phyloP scores from a whole-genome alignment of 129 eudicot genomes.

The Flaveria sonorensis region DNA sequence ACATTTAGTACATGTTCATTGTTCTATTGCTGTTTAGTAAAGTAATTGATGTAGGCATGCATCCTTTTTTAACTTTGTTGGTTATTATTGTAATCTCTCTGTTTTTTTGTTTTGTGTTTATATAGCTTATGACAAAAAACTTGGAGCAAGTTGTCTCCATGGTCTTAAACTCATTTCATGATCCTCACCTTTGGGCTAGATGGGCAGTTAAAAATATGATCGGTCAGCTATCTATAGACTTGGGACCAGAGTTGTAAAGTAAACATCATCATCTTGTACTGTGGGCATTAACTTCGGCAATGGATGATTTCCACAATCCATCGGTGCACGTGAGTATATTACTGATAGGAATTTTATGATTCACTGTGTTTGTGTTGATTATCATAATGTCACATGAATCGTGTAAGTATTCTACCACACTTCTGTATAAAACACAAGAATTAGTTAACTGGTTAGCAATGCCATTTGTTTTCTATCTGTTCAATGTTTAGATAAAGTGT shows the following conservation, averaged over 20 bases:
- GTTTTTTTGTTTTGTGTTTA: background rate
- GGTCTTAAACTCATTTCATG: slow-evolving; percentile 89
- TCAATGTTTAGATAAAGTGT: background rate
- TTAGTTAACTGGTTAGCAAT: background rate
- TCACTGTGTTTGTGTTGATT: background rate
- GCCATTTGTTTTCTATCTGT: background rate
- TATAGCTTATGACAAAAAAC: slow-evolving; percentile 81
- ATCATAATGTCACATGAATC: background rate
- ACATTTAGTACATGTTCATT: background rate
- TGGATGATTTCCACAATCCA: slow-evolving; percentile 93
- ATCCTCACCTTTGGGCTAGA: slow-evolving; percentile 89
- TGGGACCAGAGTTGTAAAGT: slow-evolving; percentile 92
- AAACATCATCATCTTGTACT: slow-evolving; percentile 77
- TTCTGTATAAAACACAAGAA: background rate
- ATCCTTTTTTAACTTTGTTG: background rate
- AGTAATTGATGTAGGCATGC: background rate
- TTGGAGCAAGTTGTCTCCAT: slow-evolving; percentile 87
- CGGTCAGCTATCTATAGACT: slow-evolving; percentile 91
- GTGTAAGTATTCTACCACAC: background rate
- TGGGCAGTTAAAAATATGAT: slow-evolving; percentile 97
- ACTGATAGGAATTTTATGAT: slow-evolving; percentile 6
- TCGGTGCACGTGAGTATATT: slow-evolving; percentile 76
- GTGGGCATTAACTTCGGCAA: slow-evolving; percentile 78
- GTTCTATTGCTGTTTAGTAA: background rate
- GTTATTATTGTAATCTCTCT: too few species aligned